Evolutionary conservation across 139 green algal genomes (phyloP), one percentile per base, ranked within the genome.

Genomic region (Pedinophyceae sp.): DNA sequence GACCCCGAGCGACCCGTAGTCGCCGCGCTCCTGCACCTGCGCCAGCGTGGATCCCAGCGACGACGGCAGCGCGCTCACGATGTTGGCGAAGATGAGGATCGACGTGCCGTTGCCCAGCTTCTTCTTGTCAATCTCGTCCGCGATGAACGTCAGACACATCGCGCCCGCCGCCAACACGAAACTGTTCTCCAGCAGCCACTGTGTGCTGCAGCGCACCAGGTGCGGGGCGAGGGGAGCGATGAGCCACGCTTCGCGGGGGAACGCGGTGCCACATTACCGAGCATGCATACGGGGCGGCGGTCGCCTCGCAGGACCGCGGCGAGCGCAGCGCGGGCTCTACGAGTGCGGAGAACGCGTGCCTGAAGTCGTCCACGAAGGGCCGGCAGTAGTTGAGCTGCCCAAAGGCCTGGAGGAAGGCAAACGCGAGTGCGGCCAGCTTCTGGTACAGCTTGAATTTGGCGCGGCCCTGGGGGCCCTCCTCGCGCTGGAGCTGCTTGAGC

Each of bases 21-120:
- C 58, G 6, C 51, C 2, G 27, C 13, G 34, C 34, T 43, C 34
- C 34, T 7, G 10, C 1, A 61, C 72, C 58, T 83, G 67, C 23
- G 64, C 52, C 2, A 88, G 41, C 4, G 81, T 79, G 2, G 66
- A 62, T 7, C 83, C 81, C 29, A 94, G 65, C 23, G 67, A 83
- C 27, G 74, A 70, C 0, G 91, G 91, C 58, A 97, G 72, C 23
- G 80, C 74, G 13, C 75, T 91, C 3, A 87, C 84, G 61, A 98
- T 98, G 74, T 92, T 93, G 48, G 83, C 81, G 67, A 94, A 95
- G 70, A 98, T 98, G 59, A 98, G 81, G 48, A 98, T 69, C n/a
- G 75, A 90, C 43, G 89, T 97, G 59, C 88, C 87, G 69, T 97
- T 98, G 61, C 91, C 91, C 24, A 97, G 79, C 80, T 97, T 96